phyloP scores from a whole-genome alignment of 1,139 yeast genomes.

The Ogataea hybrid region DNA sequence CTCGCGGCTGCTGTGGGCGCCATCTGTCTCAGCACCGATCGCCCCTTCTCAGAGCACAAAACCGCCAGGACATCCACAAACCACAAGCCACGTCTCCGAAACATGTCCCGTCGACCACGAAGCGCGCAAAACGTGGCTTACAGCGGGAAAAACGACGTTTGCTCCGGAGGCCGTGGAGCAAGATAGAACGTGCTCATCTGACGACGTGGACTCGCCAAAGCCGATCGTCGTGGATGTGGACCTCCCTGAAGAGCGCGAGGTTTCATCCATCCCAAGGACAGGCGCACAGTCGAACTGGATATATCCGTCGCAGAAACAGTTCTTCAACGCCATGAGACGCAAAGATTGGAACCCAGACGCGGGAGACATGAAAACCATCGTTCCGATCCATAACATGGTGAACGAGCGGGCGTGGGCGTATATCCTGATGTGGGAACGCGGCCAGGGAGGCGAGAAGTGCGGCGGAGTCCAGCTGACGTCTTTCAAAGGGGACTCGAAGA shows the following conservation, averaged over 20 bases:
- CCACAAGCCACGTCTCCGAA: neutral
- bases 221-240: constrained; percentile 33
- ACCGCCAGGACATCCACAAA: constrained; percentile 4
- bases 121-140: constrained; percentile 49
- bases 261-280: constrained; percentile 85
- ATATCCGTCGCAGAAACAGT: constrained; percentile 94
- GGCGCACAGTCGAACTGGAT: constrained; percentile 71
- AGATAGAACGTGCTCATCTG: constrained; percentile 43
- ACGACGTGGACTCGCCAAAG: constrained; percentile 24
- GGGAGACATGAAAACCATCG: constrained; percentile 83
- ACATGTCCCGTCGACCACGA: constrained; percentile 25
- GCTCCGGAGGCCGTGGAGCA: constrained; percentile 40
- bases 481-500: constrained; percentile 85
- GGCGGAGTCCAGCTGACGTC: constrained; percentile 85
- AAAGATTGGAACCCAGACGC: constrained; percentile 86
- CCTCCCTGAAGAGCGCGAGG: constrained; percentile 67
- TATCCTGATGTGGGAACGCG: constrained; percentile 77
- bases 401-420: constrained; percentile 93
- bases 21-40: constrained; percentile 1
- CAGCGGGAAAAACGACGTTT: constrained; percentile 25
- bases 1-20: constrained; percentile 16
- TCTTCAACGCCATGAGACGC: constrained; percentile 89
- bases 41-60: neutral
- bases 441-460: constrained; percentile 61
- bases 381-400: constrained; percentile 91